These are phyloP conservation scores for Adansonia rubrostipa DNA, from an alignment of 441 rosid species.

Conservation along the genomic window DNA sequence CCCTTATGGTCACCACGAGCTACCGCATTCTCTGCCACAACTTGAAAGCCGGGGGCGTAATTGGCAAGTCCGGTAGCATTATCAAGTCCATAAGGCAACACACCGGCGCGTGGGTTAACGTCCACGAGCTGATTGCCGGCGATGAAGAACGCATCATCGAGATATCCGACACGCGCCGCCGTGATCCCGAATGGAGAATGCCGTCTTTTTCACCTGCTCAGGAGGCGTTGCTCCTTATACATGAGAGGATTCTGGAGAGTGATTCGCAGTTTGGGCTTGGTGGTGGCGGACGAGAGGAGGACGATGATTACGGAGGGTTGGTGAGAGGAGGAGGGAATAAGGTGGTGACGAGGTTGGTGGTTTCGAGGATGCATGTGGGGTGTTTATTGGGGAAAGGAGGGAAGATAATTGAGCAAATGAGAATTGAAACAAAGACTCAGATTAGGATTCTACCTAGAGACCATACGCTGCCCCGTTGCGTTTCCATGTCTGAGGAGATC, in stretches of 20 bases:
- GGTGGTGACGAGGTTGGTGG: slow-evolving; percentile 82
- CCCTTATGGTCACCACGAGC: slow-evolving; percentile 70
- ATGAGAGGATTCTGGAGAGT: slow-evolving; percentile 86
- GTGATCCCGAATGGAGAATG: slow-evolving; percentile 92
- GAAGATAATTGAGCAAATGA: slow-evolving; percentile 98
- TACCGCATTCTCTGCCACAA: slow-evolving; percentile 92
- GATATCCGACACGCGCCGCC: slow-evolving; percentile 85
- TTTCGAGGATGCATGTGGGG: slow-evolving; percentile 89
- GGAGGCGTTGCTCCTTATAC: slow-evolving; percentile 82
- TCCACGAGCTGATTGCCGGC: slow-evolving; percentile 84
- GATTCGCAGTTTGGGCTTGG: slow-evolving; percentile 56
- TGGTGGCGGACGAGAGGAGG: slow-evolving; percentile 53
- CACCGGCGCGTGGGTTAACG: slow-evolving; percentile 97
- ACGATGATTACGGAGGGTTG: slow-evolving; percentile 63
- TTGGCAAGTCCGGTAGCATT: slow-evolving; percentile 86
- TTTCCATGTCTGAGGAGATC: slow-evolving; percentile 80
- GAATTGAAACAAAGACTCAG: slow-evolving; percentile 96
- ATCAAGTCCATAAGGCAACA: slow-evolving; percentile 86
- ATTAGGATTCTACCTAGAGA: slow-evolving; percentile 94
- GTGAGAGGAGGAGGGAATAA: slow-evolving; percentile 59
- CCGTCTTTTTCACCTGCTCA: slow-evolving; percentile 90
- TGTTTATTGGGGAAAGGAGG: slow-evolving; percentile 97
- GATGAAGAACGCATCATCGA: slow-evolving; percentile 92
- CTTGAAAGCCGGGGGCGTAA: slow-evolving; percentile 88
- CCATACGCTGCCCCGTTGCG: slow-evolving; percentile 82